Percentiles rank a stretch among this genome's conserved stretches.
phyloP scores from a whole-genome alignment of 1,284 basidiomycete species.

The Ustilago loliicola region DNA sequence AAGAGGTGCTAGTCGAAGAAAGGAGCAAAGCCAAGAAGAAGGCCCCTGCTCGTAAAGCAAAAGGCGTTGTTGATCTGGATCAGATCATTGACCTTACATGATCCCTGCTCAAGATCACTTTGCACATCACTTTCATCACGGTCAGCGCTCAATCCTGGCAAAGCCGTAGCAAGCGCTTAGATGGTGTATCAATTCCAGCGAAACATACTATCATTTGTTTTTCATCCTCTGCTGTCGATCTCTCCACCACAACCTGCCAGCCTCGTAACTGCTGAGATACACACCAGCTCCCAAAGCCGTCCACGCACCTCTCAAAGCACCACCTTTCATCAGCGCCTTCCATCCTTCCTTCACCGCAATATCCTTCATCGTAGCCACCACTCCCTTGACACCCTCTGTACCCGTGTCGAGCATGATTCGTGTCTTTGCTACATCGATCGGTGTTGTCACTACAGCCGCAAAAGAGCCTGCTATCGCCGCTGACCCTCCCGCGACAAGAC shows the following conservation, averaged over 20 bases:
- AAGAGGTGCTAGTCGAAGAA: background rate
- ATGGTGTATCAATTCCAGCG: background rate
- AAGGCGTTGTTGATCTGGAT: background rate
- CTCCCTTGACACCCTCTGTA: slow-evolving; percentile 20
- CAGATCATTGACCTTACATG: slow-evolving; percentile 38
- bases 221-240: slow-evolving; percentile 38
- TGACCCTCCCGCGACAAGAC: slow-evolving; percentile 52
- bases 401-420: slow-evolving; percentile 56
- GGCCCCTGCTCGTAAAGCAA: slow-evolving; percentile 10
- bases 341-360: slow-evolving; percentile 54
- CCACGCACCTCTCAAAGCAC: slow-evolving; percentile 57
- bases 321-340: slow-evolving; percentile 56
- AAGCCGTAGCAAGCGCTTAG: background rate
- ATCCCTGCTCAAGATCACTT: background rate
- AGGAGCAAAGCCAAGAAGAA: background rate
- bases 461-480: slow-evolving; percentile 55
- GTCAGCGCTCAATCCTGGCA: background rate
- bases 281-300: slow-evolving; percentile 65
- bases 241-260: slow-evolving; percentile 64
- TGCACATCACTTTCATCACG: too few species aligned
- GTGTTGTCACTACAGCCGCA: slow-evolving; percentile 54
- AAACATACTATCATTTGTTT: background rate
- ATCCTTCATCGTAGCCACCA: slow-evolving; percentile 43
- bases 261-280: slow-evolving; percentile 63
- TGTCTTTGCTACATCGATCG: slow-evolving; percentile 63